Evolutionary conservation across 83 land plant species (phyloP).

Genomic region (Picea engelmannii): DNA sequence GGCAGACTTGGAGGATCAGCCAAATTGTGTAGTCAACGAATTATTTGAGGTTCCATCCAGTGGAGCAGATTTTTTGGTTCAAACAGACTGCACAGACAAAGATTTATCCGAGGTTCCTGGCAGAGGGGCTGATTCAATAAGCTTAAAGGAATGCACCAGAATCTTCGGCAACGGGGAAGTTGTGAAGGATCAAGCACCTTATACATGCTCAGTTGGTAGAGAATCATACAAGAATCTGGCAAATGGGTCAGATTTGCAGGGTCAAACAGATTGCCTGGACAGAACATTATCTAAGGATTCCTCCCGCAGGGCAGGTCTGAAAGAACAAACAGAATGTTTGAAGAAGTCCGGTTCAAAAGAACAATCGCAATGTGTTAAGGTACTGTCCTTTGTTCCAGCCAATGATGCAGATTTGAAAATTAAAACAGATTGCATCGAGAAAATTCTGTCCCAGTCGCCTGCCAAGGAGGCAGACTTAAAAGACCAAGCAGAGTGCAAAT

Average conservation of each 20-base stretch:
- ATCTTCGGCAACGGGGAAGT: background rate
- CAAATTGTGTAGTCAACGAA: background rate
- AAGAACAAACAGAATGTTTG: background rate
- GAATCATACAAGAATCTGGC: background rate
- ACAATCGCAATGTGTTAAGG: background rate
- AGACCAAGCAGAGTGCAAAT: background rate
- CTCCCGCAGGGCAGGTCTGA: background rate
- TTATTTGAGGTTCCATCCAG: background rate
- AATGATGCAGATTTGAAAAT: conserved; percentile 6
- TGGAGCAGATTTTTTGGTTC: background rate
- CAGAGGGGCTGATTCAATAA: background rate
- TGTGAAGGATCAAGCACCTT: background rate
- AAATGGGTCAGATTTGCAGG: background rate
- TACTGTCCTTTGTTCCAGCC: background rate
- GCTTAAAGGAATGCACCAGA: background rate
- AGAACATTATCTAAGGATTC: conserved; percentile 5
- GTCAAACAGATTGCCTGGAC: background rate
- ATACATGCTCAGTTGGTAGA: background rate
- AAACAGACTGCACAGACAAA: background rate
- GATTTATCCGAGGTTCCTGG: background rate
- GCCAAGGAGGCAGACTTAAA: background rate
- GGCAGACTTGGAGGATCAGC: background rate
- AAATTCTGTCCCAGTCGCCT: background rate
- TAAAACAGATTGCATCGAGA: background rate
- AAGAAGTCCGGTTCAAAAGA: no score